phyloP scores from a whole-genome alignment of 768 basidiomycete genomes.

The Termitomyces sp. region DNA sequence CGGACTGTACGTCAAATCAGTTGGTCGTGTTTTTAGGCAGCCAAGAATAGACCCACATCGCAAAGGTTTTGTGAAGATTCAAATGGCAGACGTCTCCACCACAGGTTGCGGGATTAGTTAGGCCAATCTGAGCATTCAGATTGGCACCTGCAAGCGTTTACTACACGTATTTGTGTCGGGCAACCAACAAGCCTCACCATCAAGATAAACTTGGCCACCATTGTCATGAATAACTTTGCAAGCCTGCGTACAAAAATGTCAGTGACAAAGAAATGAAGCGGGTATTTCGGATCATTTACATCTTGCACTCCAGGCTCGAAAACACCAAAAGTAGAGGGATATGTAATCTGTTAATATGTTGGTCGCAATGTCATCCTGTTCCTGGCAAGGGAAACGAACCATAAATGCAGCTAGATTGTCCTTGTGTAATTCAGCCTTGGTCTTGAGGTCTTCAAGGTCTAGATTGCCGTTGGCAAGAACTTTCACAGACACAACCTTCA shows the following conservation, averaged over 20 bases:
- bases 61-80: conserved; percentile 97
- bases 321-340: conserved; percentile 96
- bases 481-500: conserved; percentile 96
- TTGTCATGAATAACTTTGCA: conserved; percentile 92
- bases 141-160: conserved; percentile 60
- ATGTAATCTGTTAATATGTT: conserved; percentile 69
- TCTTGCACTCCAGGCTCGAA: conserved; percentile 89
- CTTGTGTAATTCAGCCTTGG: conserved; percentile 88
- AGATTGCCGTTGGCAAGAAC: conserved; percentile 82
- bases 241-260: conserved; percentile 41
- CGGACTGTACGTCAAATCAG: conserved; percentile 44
- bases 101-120: conserved; percentile 91
- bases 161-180: neutral
- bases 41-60: conserved; percentile 55
- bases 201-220: conserved; percentile 97
- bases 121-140: conserved; percentile 87
- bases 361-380: neutral
- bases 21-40: neutral
- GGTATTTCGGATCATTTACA: conserved; percentile 25
- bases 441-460: conserved; percentile 78
- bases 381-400: conserved; percentile 38
- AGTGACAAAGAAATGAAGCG: conserved; percentile 3
- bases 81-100: conserved; percentile 98
- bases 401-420: conserved; percentile 94
- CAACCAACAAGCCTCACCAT: conserved; percentile 42